Conservation (phyloP, 164 flowering plant species). For the Chimonanthus salicifolius region DNA sequence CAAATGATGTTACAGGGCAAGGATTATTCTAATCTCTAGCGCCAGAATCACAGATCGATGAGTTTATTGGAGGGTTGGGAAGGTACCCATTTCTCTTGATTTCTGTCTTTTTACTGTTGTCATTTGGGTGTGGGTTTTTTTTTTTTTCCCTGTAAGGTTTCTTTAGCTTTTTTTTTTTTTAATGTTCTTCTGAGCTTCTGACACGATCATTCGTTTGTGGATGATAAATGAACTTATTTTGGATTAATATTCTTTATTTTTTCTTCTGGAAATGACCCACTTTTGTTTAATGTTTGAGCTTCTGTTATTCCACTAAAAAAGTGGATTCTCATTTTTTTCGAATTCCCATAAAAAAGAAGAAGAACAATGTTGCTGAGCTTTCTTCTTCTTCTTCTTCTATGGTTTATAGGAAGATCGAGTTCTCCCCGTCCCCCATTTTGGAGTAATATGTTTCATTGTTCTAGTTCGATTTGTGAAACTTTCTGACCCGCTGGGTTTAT, state of each 20-base stretch:
- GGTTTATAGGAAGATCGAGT: background rate
- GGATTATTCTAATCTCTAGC: background rate
- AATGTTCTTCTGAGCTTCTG: background rate
- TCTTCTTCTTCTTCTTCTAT: background rate
- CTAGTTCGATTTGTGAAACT: too few relatives aligned
- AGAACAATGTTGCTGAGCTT: background rate
- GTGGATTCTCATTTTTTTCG: background rate
- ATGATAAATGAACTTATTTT: too few relatives aligned
- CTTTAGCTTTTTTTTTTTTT: background rate
- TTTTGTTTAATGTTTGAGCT: too few relatives aligned
- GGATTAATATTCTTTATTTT: background rate
- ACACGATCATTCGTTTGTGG: too few relatives aligned
- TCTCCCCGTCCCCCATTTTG: too few relatives aligned
- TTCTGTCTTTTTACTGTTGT: background rate
- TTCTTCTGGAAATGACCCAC: background rate
- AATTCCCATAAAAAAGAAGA: too few relatives aligned
- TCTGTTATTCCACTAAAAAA: background rate
- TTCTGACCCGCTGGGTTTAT: too few relatives aligned
- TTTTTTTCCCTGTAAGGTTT: background rate
- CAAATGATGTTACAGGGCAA: too few relatives aligned
- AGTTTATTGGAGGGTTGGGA: constrained; percentile 5
- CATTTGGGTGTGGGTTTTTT: background rate
- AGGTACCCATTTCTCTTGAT: constrained; percentile 8
- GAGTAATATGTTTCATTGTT: background rate
- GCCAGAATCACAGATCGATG: constrained; percentile 11